A percentile compares a stretch with the other conserved stretches of the same genome.
Evolutionary conservation across 2,329 filamentous ascomycete genomes (phyloP).

Genomic region (Epichloe elymi): DNA sequence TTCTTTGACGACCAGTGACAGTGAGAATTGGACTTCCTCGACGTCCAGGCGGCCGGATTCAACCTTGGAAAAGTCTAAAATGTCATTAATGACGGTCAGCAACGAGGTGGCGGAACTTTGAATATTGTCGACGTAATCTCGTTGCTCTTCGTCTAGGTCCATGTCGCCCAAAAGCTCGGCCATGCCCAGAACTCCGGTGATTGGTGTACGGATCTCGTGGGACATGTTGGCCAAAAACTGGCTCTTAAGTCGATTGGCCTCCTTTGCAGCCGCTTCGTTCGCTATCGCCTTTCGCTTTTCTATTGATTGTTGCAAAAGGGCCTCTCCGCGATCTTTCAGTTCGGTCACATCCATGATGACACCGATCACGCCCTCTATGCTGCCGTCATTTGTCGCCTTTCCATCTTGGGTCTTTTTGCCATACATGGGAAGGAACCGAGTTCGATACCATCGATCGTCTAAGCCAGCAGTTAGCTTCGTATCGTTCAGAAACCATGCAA

Average conservation of each 20-base stretch:
- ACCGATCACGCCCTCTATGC: slow-evolving; percentile 60
- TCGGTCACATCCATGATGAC: slow-evolving; percentile 73
- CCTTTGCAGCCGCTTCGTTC: slow-evolving; percentile 66
- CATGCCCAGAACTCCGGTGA: slow-evolving; percentile 72
- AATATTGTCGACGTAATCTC: slow-evolving; percentile 65
- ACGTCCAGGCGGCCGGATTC: slow-evolving; percentile 67
- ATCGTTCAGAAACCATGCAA: no score
- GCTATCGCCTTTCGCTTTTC: slow-evolving; percentile 60
- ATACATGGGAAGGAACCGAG: slow-evolving; percentile 54
- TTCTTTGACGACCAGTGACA: slow-evolving; percentile 61
- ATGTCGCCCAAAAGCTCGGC: slow-evolving; percentile 60
- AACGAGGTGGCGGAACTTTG: slow-evolving; percentile 69
- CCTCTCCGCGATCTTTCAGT: slow-evolving; percentile 49
- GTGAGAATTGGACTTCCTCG: slow-evolving; percentile 67
- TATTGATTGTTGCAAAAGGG: slow-evolving; percentile 48
- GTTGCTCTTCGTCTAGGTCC: slow-evolving; percentile 54
- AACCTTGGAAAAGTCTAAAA: slow-evolving; percentile 79
- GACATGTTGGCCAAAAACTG: slow-evolving; percentile 73
- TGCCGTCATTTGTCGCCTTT: slow-evolving; percentile 29
- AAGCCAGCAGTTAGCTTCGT: slow-evolving; percentile 5
- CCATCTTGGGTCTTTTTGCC: slow-evolving; percentile 41
- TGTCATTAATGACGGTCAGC: slow-evolving; percentile 82
- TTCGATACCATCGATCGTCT: slow-evolving; percentile 56
- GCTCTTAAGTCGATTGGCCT: slow-evolving; percentile 67
- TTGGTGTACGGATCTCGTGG: slow-evolving; percentile 68